These are phyloP conservation scores for Fraxinus paxiana DNA, from an alignment of 305 asterid genomes.

Conservation along the genomic window DNA sequence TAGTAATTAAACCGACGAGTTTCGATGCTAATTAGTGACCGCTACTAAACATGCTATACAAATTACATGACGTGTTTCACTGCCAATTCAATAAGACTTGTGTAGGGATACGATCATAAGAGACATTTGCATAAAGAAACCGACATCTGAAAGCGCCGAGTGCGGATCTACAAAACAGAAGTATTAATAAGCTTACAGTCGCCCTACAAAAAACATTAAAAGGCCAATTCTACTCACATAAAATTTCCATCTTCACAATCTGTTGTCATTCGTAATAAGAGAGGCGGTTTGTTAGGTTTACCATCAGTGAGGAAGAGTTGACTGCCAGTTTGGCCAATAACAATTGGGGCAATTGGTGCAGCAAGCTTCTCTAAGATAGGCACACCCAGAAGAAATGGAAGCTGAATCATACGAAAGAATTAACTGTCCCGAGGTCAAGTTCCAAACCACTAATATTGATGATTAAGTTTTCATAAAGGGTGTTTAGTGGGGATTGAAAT, in stretches of 20 bases:
- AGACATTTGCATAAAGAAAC: constrained; percentile 73
- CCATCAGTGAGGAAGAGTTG: constrained; percentile 94
- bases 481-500: no score
- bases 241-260: constrained; percentile 81
- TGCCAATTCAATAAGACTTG: constrained; percentile 8
- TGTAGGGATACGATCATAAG: constrained; percentile 82
- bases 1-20: constrained; percentile 2
- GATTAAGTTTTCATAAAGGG: neutral
- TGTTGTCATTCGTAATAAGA: constrained; percentile 73
- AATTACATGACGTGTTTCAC: neutral
- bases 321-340: constrained; percentile 81
- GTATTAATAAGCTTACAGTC: constrained; percentile 12
- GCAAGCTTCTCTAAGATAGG: constrained; percentile 88
- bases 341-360: constrained; percentile 80
- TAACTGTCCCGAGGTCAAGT: constrained; percentile 58
- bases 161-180: constrained; percentile 67
- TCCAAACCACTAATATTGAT: constrained; percentile 24
- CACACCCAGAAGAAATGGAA: constrained; percentile 86
- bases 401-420: constrained; percentile 52
- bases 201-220: constrained; percentile 15
- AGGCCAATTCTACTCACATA: constrained; percentile 48
- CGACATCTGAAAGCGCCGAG: constrained; percentile 75
- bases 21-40: neutral
- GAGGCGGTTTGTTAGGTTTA: constrained; percentile 69
- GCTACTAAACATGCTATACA: neutral